Percentiles rank a stretch among this genome's conserved stretches.
Conservation (phyloP, 148 eudicot genomes). For the Fagopyrum homotropicum region DNA sequence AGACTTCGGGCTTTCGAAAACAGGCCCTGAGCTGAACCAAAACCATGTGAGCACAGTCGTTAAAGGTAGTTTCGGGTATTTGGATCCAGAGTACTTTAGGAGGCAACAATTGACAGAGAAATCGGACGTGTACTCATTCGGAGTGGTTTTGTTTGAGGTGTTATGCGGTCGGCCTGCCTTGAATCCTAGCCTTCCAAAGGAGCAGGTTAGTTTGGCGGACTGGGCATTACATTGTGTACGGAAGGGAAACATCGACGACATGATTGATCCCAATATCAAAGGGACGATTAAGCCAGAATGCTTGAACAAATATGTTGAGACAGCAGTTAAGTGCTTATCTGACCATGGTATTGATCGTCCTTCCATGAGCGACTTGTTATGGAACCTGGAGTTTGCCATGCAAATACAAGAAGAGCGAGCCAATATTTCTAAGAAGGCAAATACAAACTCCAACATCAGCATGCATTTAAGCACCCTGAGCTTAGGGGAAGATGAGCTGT, state of each 20-base stretch:
- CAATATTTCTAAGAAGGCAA: neutral
- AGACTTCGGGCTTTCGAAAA: conserved; percentile 45
- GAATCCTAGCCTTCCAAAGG: conserved; percentile 41
- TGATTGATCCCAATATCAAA: conserved; percentile 38
- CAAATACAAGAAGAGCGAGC: conserved; percentile 28
- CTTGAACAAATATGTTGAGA: conserved; percentile 36
- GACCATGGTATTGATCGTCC: conserved; percentile 50
- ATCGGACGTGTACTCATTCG: conserved; percentile 25
- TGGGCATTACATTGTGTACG: conserved; percentile 27
- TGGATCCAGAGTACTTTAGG: too few relatives aligned
- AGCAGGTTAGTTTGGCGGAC: conserved; percentile 51
- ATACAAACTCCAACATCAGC: conserved; percentile 6
- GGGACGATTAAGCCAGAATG: conserved; percentile 38
- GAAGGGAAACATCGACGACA: conserved; percentile 30
- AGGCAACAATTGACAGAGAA: too few relatives aligned
- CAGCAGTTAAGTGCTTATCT: conserved; percentile 39
- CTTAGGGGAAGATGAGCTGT: conserved; percentile 21
- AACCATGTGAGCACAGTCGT: conserved; percentile 27
- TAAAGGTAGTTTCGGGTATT: too few relatives aligned
- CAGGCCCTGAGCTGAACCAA: conserved; percentile 40
- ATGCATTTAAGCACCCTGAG: conserved; percentile 30
- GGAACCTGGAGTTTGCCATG: conserved; percentile 41
- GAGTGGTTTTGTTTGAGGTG: conserved; percentile 42
- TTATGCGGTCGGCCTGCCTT: conserved; percentile 46
- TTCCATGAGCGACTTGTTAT: conserved; percentile 42